Evolutionary conservation across 257 asterid species (phyloP).

Genomic region (Solanum ossicruentum): DNA sequence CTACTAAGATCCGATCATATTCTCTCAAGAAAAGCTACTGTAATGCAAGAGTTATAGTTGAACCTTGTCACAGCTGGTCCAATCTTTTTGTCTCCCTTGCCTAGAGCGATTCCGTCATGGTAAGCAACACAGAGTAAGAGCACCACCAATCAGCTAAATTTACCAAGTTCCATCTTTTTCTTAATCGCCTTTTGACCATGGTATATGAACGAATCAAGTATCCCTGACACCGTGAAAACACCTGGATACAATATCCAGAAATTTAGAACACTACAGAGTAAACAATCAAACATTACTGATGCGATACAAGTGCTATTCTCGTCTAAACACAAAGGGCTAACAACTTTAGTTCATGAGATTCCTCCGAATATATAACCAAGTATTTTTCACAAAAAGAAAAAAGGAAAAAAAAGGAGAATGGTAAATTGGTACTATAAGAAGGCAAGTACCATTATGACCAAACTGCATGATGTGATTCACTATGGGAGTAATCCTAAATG

Average conservation of each 20-base stretch:
- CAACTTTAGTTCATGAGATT: not conserved
- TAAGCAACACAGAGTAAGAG: not conserved
- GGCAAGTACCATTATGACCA: not conserved
- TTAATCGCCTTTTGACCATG: conserved; percentile 80
- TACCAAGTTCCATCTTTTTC: conserved; percentile 88
- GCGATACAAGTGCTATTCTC: not conserved
- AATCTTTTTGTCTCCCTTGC: not conserved
- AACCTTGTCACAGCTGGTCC: not conserved
- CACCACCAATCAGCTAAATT: conserved; percentile 45
- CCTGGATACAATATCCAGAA: conserved; percentile 34
- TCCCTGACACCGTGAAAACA: conserved; percentile 87
- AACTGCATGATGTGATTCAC: not conserved
- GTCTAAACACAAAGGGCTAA: not conserved
- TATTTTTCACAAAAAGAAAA: not conserved
- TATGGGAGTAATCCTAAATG: not conserved
- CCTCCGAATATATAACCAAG: not conserved
- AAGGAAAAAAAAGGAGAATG: not conserved
- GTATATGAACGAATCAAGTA: conserved; percentile 74
- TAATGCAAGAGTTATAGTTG: not conserved
- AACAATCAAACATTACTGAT: not conserved
- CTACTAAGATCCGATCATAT: not conserved
- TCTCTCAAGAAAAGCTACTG: not conserved
- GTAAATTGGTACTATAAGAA: not conserved
- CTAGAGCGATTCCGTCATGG: not conserved
- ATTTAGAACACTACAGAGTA: not conserved